Evolutionary conservation across 2,329 filamentous ascomycete genomes (phyloP).

Genomic region (Aspergillus felis): DNA sequence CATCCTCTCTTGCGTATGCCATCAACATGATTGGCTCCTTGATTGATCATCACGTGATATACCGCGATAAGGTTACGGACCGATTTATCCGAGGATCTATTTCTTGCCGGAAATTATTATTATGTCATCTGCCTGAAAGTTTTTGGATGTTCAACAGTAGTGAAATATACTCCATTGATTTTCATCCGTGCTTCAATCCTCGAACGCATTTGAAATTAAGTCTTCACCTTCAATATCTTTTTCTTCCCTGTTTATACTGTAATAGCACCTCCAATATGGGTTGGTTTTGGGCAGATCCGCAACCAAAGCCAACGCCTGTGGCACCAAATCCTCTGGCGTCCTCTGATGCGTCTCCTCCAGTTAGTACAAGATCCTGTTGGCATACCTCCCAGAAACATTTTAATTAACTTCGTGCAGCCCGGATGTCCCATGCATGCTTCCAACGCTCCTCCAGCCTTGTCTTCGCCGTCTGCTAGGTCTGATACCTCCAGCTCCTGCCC

Average conservation of each 20-base stretch:
- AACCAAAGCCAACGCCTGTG: constrained; percentile 34
- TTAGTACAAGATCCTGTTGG: constrained; percentile 32
- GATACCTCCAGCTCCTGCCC: constrained; percentile 41
- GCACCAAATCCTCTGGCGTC: constrained; percentile 48
- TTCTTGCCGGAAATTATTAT: background rate
- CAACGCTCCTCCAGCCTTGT: constrained; percentile 24
- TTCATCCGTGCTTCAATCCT: background rate
- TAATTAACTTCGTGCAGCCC: constrained; percentile 46
- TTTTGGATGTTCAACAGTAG: background rate
- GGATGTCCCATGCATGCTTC: constrained; percentile 67
- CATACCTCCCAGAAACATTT: constrained; percentile 5
- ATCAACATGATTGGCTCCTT: background rate
- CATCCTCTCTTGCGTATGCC: background rate
- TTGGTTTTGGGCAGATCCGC: constrained; percentile 66
- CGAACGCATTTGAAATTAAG: background rate
- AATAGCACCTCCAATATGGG: constrained; percentile 49
- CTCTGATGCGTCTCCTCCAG: constrained; percentile 52
- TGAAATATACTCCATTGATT: background rate
- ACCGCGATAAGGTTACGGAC: background rate
- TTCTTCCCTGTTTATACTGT: constrained; percentile 12
- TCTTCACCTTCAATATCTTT: background rate
- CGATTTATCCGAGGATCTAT: background rate
- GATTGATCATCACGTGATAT: background rate
- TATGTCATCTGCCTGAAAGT: constrained; percentile 8
- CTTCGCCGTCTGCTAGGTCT: constrained; percentile 25